Base-by-base conservation (phyloP, 2,329 filamentous ascomycete genomes). In the Zalaria sp. region DNA sequence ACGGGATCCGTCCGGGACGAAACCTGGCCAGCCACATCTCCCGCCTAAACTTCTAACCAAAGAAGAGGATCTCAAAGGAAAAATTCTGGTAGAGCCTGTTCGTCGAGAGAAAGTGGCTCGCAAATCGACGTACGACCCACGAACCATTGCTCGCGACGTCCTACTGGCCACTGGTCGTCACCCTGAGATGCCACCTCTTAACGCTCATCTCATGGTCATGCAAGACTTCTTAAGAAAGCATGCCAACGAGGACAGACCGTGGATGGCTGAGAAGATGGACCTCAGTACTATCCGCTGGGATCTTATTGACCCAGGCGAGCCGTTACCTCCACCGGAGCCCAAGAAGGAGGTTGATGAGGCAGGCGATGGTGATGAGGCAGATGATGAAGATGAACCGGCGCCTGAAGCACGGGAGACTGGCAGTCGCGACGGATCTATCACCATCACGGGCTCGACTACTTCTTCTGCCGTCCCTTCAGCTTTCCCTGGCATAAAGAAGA, bases 71-170 rank as follows among this genome's bases (percentile, higher is more conserved):
- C 34, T 54, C 34, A 64, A 38, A 52, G 54, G 50, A 40, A 53
- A 46, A 43, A 57, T 54, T 49, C 47, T 63, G 3, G 65, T 70
- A 3, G 61, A 69, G 46, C 60, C 62, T 0, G 51, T 78, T 10
- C 62, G 67, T 47, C 60, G 58, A 38, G 64, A 63, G 40, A 64
- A 66, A 32, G 67, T 67, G 5, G 56, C 65, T 4, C 59, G 64
- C 26, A 71, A 70, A 45, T 64, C 64, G 4, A 64, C 58, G 10
- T 82, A 82, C 51, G 68, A 81, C 51, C 66, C 71, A 1, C 65
- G 68, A 36, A 81, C 75, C 0, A 77, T 82, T 45, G 77, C 77
- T 4, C 62, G 75, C 39, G 76, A 81, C 53, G 66, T 83, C 5
- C 60, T 82, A 7, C 68, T 81, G 39, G 72, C 75, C 10, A 66